Evolutionary conservation across 495 filamentous ascomycete species (phyloP), one percentile per base, ranked within the genome.

Genomic region (Penicillium waksmanii): DNA sequence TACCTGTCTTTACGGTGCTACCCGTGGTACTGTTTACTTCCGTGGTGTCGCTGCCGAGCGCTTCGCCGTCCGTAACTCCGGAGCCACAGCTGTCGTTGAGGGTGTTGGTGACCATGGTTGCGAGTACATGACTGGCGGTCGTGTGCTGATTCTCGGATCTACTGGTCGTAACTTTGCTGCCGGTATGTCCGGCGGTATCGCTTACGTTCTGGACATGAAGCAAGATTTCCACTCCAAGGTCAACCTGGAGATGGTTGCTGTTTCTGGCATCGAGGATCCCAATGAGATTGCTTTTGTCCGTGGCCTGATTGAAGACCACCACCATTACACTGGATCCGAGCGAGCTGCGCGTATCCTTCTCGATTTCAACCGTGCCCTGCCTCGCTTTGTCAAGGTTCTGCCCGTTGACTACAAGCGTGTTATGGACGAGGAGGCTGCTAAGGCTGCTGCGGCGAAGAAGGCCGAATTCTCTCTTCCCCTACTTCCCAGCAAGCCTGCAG

Each of bases 161-260:
- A 97, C 92, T 67, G 95, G 95, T n/a, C 95, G 95, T 62, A 99
- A 99, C 83, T 99, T 99, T 68, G 95, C 96, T 67, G 95, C 95
- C 57, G 95, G 95, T 80, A 99, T 99, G 95, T 98, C 93, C 67
- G 95, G 95, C 66, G 95, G 95, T 79, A 98, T 99, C 77, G 94
- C 96, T 35, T 99, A 99, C 62, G 85, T 98, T 54, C 84, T 99
- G 17, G 95, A 99, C 66, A 89, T 96, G 77, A 85, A 94, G 70
- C 84, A 90, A 57, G 92, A 98, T 78, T 97, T 98, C 82, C 78
- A 88, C 71, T 86, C 88, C 52, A 98, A 98, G 83, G 90, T 98
- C 77, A 99, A 99, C 79, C 87, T 86, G 72, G 95, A 99, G 78
- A 97, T 99, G 96, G 96, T 99, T 61, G 94, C 98, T 73, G 85